A percentile compares a stretch with the other conserved stretches of the same genome.
phyloP scores from a whole-genome alignment of 192 early-diverging fungal genomes.

The Coemansia sp. region DNA sequence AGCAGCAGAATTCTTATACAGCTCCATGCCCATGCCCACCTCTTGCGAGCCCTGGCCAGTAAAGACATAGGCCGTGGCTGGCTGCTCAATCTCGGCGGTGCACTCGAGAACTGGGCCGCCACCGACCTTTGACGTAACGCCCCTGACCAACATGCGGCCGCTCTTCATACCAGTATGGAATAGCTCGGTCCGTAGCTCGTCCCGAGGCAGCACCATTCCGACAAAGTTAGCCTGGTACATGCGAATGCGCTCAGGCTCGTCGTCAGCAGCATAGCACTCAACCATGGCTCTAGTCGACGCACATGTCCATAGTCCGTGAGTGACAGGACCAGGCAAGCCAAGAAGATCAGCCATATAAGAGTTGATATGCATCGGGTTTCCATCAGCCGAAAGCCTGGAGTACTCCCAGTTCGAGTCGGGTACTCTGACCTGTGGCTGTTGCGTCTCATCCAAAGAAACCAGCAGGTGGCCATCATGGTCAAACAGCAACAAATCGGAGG shows the following conservation, averaged over 20 bases:
- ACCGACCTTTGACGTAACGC: constrained; percentile 75
- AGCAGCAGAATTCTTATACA: constrained; percentile 77
- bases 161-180: constrained; percentile 87
- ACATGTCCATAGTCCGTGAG: constrained; percentile 94
- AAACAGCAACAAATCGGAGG: constrained; percentile 72
- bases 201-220: constrained; percentile 87
- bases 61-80: constrained; percentile 88
- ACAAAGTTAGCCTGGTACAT: constrained; percentile 78
- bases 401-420: constrained; percentile 79
- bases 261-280: constrained; percentile 85
- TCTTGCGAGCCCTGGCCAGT: constrained; percentile 97
- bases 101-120: constrained; percentile 69
- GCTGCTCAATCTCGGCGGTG: constrained; percentile 87
- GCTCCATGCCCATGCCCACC: constrained; percentile 93
- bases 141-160: constrained; percentile 90
- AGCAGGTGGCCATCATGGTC: constrained; percentile 61
- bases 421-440: constrained; percentile 23
- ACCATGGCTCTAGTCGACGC: constrained; percentile 88
- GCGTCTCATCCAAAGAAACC: not conserved
- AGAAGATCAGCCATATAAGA: constrained; percentile 88
- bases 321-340: constrained; percentile 82
- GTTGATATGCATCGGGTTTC: constrained; percentile 93
- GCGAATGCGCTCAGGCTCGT: constrained; percentile 78
- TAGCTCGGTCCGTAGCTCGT: constrained; percentile 78
- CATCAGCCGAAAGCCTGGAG: constrained; percentile 75